Conservation (phyloP, 768 basidiomycete species). For the Lactarius hengduanensis region DNA sequence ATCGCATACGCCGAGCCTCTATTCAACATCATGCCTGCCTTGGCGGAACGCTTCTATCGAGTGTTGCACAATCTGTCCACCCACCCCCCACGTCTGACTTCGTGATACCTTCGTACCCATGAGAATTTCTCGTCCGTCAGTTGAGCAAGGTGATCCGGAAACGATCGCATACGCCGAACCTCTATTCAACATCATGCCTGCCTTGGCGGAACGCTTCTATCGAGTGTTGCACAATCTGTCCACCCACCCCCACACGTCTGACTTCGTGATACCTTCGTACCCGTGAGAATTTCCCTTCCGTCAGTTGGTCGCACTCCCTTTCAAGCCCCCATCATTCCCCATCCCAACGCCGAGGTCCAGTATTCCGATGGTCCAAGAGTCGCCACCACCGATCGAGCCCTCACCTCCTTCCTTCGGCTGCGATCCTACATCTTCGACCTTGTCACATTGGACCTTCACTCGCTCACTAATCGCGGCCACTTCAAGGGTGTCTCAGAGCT, state of each 20-base stretch:
- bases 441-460: constrained; percentile 84
- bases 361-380: constrained; percentile 73
- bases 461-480: constrained; percentile 76
- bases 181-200: constrained; percentile 64
- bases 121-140: constrained; percentile 87
- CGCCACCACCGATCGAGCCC: constrained; percentile 58
- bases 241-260: constrained; percentile 80
- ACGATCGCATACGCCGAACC: constrained; percentile 41
- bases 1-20: constrained; percentile 46
- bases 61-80: constrained; percentile 83
- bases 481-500: constrained; percentile 70
- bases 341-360: constrained; percentile 58
- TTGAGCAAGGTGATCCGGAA: constrained; percentile 48
- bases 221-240: constrained; percentile 82
- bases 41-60: constrained; percentile 84
- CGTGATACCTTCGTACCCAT: constrained; percentile 77
- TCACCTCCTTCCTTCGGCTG: constrained; percentile 76
- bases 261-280: constrained; percentile 81
- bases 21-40: constrained; percentile 63
- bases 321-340: constrained; percentile 51
- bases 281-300: constrained; percentile 82
- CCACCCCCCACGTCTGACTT: constrained; percentile 80
- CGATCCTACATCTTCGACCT: constrained; percentile 85
- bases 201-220: constrained; percentile 83
- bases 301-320: constrained; percentile 77